Base-by-base conservation (phyloP, 192 early-diverging fungal species). In the Linnemannia elongata region DNA sequence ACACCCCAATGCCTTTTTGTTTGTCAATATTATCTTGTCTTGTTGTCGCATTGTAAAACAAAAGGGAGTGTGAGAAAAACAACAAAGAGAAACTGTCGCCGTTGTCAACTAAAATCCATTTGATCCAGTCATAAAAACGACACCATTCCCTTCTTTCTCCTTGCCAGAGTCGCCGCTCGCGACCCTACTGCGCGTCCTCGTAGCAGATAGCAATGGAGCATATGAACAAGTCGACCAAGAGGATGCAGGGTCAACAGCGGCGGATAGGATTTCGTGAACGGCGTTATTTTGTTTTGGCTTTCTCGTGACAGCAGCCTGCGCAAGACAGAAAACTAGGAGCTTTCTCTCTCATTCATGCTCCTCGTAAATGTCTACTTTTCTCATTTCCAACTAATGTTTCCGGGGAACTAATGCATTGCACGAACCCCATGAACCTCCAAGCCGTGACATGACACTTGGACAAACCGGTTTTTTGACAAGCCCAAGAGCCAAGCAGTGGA, bases 381-480 rank as follows among this genome's bases (percentile, higher is more conserved):
- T 52, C 49, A 6, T 52, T 52, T 20, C 49, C 4, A 4, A 20
- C 47, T 33, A 66, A 66, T 66, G 30, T 4, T 13, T 7, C 55
- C 5, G 22, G 55, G n/a, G 27, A 13, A 33, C 10, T 10, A 13
- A 27, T n/a, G 55, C 24, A 57, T 55, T 60, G 24, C 57, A 60
- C 30, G 57, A 45, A 45, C 44, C 44, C 44, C 44, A 45, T 45
- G 44, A 45, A 13, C 44, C 44, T 45, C 12, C 44, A 45, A 45
- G 44, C 44, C 44, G 13, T 10, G 44, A 45, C 44, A 45, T 45
- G 44, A 45, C 44, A 45, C 3, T 13, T 60, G n/a, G n/a, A 10
- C 30, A 66, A 66, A 66, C 60, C n/a, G 60, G 60, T 66, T 66
- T 33, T 66, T 66, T 66, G 30, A 30, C 27, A 66, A 66, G 27